These are phyloP conservation scores for Quercus ilex DNA, from an alignment of 306 rosid species.

Conservation along the genomic window DNA sequence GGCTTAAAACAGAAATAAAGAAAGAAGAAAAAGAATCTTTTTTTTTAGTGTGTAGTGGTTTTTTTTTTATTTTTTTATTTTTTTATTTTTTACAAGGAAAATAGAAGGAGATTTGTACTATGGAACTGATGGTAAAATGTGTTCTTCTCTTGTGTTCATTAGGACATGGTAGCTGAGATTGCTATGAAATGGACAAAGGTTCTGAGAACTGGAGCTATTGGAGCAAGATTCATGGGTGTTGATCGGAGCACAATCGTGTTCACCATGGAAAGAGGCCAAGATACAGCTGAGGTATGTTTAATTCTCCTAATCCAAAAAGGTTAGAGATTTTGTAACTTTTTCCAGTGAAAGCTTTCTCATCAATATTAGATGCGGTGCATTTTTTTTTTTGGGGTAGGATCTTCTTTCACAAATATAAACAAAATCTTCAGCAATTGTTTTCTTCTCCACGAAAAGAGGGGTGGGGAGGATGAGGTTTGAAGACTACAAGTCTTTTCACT, in stretches of 20 bases:
- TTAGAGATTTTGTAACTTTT: neutral
- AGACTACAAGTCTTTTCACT: neutral
- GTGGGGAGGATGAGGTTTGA: neutral
- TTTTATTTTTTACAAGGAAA: slow-evolving; percentile 11
- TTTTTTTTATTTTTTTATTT: too few species aligned
- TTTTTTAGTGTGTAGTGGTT: neutral
- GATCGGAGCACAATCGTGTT: slow-evolving; percentile 89
- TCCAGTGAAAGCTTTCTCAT: neutral
- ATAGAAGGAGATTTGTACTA: slow-evolving; percentile 8
- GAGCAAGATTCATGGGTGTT: slow-evolving; percentile 66
- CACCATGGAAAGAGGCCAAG: slow-evolving; percentile 69
- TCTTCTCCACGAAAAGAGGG: too few species aligned
- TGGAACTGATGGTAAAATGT: neutral
- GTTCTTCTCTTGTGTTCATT: slow-evolving; percentile 15
- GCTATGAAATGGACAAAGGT: slow-evolving; percentile 87
- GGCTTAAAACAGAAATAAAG: neutral
- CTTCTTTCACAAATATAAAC: neutral
- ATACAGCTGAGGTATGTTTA: slow-evolving; percentile 59
- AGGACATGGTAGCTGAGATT: slow-evolving; percentile 72
- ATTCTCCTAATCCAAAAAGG: neutral
- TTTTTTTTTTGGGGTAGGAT: too few species aligned
- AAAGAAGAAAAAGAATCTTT: neutral
- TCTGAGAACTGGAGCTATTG: slow-evolving; percentile 74
- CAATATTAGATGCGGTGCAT: too few species aligned
- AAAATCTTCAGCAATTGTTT: neutral